Conservation (phyloP, 306 rosid genomes). For the Alnus glutinosa region DNA sequence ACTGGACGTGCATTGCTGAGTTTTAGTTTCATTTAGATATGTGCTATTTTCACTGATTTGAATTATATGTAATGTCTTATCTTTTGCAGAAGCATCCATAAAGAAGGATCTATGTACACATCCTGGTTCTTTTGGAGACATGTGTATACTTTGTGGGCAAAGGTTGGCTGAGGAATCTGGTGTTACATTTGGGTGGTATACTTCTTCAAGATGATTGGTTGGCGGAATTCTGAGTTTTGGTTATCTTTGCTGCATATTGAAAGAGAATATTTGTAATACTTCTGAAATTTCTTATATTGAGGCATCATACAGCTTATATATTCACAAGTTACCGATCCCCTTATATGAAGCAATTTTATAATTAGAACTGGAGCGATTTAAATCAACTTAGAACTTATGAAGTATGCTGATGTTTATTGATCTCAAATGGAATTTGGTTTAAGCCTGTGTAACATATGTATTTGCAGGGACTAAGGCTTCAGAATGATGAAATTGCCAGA, state of each 20-base stretch:
- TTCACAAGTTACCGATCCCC: neutral
- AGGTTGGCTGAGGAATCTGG: slow-evolving; percentile 69
- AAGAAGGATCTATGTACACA: slow-evolving; percentile 47
- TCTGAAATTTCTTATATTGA: neutral
- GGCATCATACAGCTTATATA: neutral
- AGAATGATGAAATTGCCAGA: slow-evolving; percentile 71
- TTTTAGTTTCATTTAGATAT: neutral
- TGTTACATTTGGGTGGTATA: slow-evolving; percentile 76
- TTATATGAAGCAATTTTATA: neutral
- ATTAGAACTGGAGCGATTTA: neutral
- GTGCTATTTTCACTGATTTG: neutral
- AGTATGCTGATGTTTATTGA: neutral
- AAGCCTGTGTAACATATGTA: neutral
- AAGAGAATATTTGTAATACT: neutral
- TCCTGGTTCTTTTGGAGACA: slow-evolving; percentile 78
- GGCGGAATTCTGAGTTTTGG: slow-evolving; percentile 24
- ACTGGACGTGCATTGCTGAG: neutral
- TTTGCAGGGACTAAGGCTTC: slow-evolving; percentile 76
- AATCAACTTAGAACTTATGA: neutral
- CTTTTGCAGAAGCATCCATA: slow-evolving; percentile 46
- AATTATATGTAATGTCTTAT: neutral
- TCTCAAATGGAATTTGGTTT: neutral
- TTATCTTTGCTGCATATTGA: slow-evolving; percentile 11
- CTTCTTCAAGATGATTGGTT: slow-evolving; percentile 23
- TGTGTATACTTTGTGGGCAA: slow-evolving; percentile 78